Conservation (phyloP, 2,329 filamentous ascomycete species). For the Chrysosporium queenslandicum region DNA sequence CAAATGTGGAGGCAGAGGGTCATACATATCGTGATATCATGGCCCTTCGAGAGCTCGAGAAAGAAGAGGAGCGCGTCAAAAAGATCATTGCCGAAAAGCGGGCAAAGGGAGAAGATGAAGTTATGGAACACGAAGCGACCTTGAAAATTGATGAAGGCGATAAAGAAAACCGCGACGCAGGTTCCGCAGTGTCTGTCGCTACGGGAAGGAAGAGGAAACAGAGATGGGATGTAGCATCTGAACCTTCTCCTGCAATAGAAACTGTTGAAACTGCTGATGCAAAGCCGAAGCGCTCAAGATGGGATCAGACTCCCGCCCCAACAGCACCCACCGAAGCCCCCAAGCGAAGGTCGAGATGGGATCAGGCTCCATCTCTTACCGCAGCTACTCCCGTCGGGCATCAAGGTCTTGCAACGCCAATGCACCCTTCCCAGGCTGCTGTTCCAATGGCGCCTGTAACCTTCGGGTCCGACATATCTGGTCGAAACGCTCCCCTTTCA, state of each 20-base stretch:
- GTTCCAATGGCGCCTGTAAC: conserved; percentile 45
- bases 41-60: conserved; percentile 79
- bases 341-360: conserved; percentile 80
- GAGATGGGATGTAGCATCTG: conserved; percentile 77
- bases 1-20: conserved; percentile 58
- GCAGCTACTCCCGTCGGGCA: conserved; percentile 63
- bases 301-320: conserved; percentile 70
- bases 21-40: conserved; percentile 83
- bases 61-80: conserved; percentile 80
- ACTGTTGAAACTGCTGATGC: conserved; percentile 44
- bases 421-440: conserved; percentile 57
- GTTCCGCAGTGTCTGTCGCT: conserved; percentile 53
- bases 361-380: conserved; percentile 62
- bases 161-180: conserved; percentile 63
- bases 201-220: conserved; percentile 76
- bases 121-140: conserved; percentile 59
- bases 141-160: conserved; percentile 56
- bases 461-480: conserved; percentile 73
- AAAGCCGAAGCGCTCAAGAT: conserved; percentile 69
- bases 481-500: conserved; percentile 69
- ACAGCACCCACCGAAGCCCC: conserved; percentile 47
- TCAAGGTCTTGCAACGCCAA: conserved; percentile 65
- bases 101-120: conserved; percentile 46
- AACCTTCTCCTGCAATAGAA: conserved; percentile 43
- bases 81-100: conserved; percentile 70